Percentiles rank a stretch among this genome's conserved stretches.
phyloP scores from a whole-genome alignment of 2,329 filamentous ascomycete genomes.

The Nigrospora oryzae region DNA sequence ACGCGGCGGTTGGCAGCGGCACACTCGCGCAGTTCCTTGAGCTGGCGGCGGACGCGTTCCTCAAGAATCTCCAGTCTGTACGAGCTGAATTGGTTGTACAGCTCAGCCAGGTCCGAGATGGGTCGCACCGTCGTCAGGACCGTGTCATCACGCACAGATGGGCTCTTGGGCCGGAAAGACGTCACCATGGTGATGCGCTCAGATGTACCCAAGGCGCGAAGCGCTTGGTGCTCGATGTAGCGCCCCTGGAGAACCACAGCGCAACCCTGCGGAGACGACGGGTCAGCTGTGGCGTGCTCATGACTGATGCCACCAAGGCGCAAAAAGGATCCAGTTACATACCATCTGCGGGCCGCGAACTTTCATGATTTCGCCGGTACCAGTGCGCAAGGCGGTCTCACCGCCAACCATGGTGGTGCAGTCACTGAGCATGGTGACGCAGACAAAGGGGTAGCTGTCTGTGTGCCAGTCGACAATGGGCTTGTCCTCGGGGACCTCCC shows the following conservation, averaged over 20 bases:
- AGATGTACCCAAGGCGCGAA: conserved; percentile 45
- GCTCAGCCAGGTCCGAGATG: conserved; percentile 46
- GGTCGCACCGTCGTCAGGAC: conserved; percentile 50
- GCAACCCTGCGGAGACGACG: conserved; percentile 35
- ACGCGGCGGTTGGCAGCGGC: conserved; percentile 15
- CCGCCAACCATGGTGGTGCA: conserved; percentile 55
- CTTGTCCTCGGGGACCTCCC: conserved; percentile 31
- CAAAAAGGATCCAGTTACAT: conserved; percentile 35
- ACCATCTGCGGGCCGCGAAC: conserved; percentile 53
- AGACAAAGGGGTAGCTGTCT: conserved; percentile 62
- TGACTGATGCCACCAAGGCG: background rate
- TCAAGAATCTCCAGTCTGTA: conserved; percentile 57
- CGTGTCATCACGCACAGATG: conserved; percentile 48
- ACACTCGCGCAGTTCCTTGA: conserved; percentile 30
- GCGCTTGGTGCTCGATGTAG: conserved; percentile 57
- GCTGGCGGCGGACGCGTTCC: conserved; percentile 41
- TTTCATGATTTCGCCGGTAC: conserved; percentile 44
- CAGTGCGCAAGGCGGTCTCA: conserved; percentile 52
- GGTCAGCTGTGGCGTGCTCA: conserved; percentile 4
- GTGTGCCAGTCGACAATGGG: conserved; percentile 55
- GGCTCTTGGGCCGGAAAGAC: conserved; percentile 51
- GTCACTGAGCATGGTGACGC: conserved; percentile 59
- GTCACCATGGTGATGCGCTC: conserved; percentile 62
- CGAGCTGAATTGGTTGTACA: conserved; percentile 53
- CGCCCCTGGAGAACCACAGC: conserved; percentile 59